Conservation (phyloP, 768 basidiomycete genomes). For the Asterophora lycoperdoides region DNA sequence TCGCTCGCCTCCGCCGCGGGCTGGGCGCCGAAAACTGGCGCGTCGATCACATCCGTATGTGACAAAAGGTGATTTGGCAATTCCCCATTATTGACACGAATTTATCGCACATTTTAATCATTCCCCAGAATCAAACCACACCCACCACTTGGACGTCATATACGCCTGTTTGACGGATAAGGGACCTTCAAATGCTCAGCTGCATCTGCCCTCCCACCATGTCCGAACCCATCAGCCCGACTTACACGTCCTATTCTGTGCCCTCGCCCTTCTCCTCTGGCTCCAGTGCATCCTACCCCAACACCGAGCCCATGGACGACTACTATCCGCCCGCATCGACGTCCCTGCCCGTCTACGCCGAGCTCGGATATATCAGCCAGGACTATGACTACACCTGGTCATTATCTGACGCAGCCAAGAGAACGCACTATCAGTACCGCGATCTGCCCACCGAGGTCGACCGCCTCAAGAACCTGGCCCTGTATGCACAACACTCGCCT, state of each 20-base stretch:
- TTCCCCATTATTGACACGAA: constrained; percentile 13
- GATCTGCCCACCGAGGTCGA: constrained; percentile 16
- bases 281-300: constrained; percentile 29
- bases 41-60: constrained; percentile 26
- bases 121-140: constrained; percentile 1
- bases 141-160: constrained; percentile 1
- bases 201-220: constrained; percentile 13
- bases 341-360: constrained; percentile 16
- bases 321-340: constrained; percentile 14
- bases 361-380: constrained; percentile 15
- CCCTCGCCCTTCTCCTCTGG: constrained; percentile 38
- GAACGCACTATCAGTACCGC: no score
- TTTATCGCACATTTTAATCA: constrained; percentile 10
- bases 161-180: background rate
- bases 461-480: constrained; percentile 15
- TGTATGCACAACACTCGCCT: constrained; percentile 19
- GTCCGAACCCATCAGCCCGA: constrained; percentile 30
- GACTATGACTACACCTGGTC: constrained; percentile 20
- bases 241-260: constrained; percentile 33
- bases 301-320: constrained; percentile 28
- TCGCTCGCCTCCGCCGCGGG: no score
- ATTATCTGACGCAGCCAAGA: constrained; percentile 7
- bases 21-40: no score
- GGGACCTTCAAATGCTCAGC: constrained; percentile 6
- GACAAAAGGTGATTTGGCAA: constrained; percentile 13